Evolutionary conservation across 371 early-diverging fungal genomes (phyloP), one percentile per base, ranked within the genome.

Genomic region (Quaeritorhiza haematococci): DNA sequence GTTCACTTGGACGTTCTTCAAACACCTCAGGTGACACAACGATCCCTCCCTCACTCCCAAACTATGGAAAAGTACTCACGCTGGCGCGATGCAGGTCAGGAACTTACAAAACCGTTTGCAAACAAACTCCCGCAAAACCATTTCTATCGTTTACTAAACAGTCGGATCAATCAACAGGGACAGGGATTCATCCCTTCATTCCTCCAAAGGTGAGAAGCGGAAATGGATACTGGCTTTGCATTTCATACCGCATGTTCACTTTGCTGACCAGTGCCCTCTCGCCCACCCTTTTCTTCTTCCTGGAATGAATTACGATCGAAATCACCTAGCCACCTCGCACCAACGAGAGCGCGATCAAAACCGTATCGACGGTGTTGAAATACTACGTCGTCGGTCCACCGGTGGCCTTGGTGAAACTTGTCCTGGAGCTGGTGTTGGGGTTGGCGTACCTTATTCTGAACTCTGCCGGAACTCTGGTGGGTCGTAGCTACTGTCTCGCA

Each of bases 171-270:
- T 6, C 21, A 10, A 10, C 7, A 61, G 84, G 89, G 23, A 93
- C 92, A 3, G 91, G 91, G 27, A 90, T 93, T 59, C 91, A 92
- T 50, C 92, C 94, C 5, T 92, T 93, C 67, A 68, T 91, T 47
- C 88, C 88, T 47, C 89, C 90, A 10, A 82, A 88, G 66, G 86
- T 84, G 77, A 66, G 66, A 24, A 27, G 23, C 29, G 15, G 8
- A 28, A 17, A 17, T 27, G 23, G 26, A 59, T 35, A 23, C 41
- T 33, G 23, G 23, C n/a, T 27, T 52, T n/a, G 15, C 33, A 27
- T 21, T 41, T 30, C 2, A 45, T 15, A 28, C 19, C 33, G 6
- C 26, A 29, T 59, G 79, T 79, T 61, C 63, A 23, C 71, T 71
- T 0, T 27, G 81, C n/a, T 46, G 38, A 21, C 68, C 75, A 1